These are phyloP conservation scores for Cladosporium sp. DNA, from an alignment of 2,329 filamentous ascomycete species.

Conservation along the genomic window DNA sequence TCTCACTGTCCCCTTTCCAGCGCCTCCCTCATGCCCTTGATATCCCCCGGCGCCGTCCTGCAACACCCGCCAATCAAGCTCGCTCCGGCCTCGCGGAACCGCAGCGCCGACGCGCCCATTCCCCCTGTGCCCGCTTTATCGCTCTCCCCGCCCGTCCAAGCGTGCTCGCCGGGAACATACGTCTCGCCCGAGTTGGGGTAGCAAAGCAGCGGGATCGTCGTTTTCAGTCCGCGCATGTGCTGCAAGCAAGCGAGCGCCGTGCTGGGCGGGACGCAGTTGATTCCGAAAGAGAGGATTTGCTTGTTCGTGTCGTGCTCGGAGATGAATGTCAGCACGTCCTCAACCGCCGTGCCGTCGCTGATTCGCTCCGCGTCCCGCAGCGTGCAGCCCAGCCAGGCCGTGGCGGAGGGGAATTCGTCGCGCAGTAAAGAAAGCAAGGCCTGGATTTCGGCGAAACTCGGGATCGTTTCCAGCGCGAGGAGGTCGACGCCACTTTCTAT, in stretches of 20 bases:
- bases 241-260: slow-evolving; percentile 33
- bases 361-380: slow-evolving; percentile 34
- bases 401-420: slow-evolving; percentile 33
- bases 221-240: slow-evolving; percentile 29
- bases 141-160: slow-evolving; percentile 13
- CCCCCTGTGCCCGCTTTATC: slow-evolving; percentile 24
- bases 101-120: slow-evolving; percentile 20
- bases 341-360: slow-evolving; percentile 39
- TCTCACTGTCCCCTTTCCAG: no score
- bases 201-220: slow-evolving; percentile 29
- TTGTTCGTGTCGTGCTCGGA: slow-evolving; percentile 18
- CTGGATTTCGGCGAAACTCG: slow-evolving; percentile 35
- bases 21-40: no score
- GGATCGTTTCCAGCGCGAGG: slow-evolving; percentile 45
- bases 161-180: slow-evolving; percentile 36
- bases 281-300: slow-evolving; percentile 40
- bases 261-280: slow-evolving; percentile 42
- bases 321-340: slow-evolving; percentile 30
- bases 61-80: slow-evolving; percentile 46
- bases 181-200: slow-evolving; percentile 48
- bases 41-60: slow-evolving; percentile 40
- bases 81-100: slow-evolving; percentile 36
- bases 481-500: slow-evolving; percentile 40
- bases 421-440: slow-evolving; percentile 37
- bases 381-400: slow-evolving; percentile 42